Base-by-base conservation (phyloP, 1,284 basidiomycete species). In the Tremellales sp. region DNA sequence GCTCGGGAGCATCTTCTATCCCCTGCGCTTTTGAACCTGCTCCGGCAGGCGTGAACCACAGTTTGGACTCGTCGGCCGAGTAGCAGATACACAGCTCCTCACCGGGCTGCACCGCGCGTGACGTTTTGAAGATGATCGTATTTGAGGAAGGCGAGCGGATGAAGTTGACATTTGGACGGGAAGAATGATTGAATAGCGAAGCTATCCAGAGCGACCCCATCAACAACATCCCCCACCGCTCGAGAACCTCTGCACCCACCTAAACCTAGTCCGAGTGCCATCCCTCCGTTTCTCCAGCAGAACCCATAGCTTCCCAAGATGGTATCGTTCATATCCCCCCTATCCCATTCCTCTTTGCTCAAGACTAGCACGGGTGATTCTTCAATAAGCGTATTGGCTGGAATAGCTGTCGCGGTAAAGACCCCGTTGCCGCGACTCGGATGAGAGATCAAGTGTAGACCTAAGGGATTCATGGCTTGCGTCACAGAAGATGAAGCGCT, bases 361-460 rank as follows among this genome's bases (percentile, higher is more conserved):
- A 94, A 82, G 6, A 95, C 75, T 9, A 95, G 75, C n/a, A 91
- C 87, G 0, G 92, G 92, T 49, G 85, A 86, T 53, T 84, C 81
- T 67, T 97, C 92, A 49, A 97, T 67, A 10, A 86, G 49, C 0
- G 83, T 85, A 14, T 81, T 77, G 2, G 79, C 74, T 9, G 81
- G 75, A 45, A 93, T 84, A 26, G 66, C 55, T 28, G 72, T 70
- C 5, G 80, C 74, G 29, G 87, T 58, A 40, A 73, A 74, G 2
- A 73, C 66, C 21, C 73, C 73, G 31, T 67, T 54, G 7, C 71
- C 70, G 1, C 67, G 49, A 1, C 51, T 50, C 0, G 66, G 59
- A 14, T 65, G 54, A 5, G 60, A 52, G 12, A 52, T 46, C 22
- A 73, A 58, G n/a, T 61, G 40, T 2, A 72, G 61, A 1, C 42